A percentile compares a stretch with the other conserved stretches of the same genome.
phyloP scores from a whole-genome alignment of 148 eudicot species.

The Linanthus parryae region DNA sequence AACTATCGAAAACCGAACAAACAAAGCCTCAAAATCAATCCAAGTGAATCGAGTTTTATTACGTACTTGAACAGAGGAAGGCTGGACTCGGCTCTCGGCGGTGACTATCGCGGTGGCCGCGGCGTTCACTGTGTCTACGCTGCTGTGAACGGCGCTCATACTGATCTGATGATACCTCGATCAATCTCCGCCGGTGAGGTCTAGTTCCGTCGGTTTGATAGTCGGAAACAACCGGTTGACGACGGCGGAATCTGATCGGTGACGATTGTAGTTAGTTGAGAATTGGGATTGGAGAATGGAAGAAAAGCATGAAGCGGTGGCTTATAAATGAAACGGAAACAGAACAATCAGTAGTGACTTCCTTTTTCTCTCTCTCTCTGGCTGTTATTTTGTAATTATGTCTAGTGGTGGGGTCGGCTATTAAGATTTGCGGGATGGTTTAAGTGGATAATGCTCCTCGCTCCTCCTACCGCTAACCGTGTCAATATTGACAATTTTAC shows the following conservation, averaged over 20 bases:
- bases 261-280: conserved; percentile 1
- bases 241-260: no score
- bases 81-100: conserved; percentile 73
- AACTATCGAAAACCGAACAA: neutral
- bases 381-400: conserved; percentile 24
- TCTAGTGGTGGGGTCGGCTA: conserved; percentile 1
- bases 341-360: no score
- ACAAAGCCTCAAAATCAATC: no score
- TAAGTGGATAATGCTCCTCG: no score
- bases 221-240: no score
- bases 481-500: no score
- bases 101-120: conserved; percentile 73
- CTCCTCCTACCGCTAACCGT: no score
- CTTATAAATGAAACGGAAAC: neutral
- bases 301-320: neutral
- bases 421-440: no score
- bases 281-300: neutral
- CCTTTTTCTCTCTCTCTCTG: conserved; percentile 11
- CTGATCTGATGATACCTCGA: conserved; percentile 4
- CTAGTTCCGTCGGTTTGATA: neutral
- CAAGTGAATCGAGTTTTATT: no score
- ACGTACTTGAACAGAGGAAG: conserved; percentile 41
- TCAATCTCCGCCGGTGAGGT: neutral
- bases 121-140: conserved; percentile 69
- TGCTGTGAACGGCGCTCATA: conserved; percentile 29